Conservation (phyloP, 2,329 filamentous ascomycete species). For the Nectriaceae sp. region DNA sequence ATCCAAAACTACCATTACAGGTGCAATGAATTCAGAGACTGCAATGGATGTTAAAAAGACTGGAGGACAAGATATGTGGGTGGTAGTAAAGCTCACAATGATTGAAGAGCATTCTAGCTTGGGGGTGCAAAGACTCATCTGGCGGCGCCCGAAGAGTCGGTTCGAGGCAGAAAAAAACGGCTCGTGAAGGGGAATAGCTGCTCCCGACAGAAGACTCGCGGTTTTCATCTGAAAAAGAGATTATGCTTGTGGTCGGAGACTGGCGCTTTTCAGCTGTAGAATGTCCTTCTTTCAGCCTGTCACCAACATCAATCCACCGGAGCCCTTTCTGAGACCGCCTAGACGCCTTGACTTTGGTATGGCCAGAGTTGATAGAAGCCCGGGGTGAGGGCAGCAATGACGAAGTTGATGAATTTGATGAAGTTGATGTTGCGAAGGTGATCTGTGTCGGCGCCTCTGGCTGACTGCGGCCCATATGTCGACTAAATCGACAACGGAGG, state of each 20-base stretch:
- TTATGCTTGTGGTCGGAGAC: not conserved
- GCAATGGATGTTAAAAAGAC: not conserved
- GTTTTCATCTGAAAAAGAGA: not conserved
- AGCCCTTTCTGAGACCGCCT: slow-evolving; percentile 7
- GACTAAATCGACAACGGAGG: slow-evolving; percentile 38
- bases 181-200: no score
- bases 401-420: no score
- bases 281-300: slow-evolving; percentile 9
- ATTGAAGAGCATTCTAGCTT: slow-evolving; percentile 36
- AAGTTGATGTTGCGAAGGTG: no score
- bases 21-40: slow-evolving; percentile 40
- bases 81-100: slow-evolving; percentile 29
- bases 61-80: no score
- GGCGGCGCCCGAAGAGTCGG: slow-evolving; percentile 23
- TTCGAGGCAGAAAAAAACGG: not conserved
- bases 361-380: no score
- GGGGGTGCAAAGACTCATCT: slow-evolving; percentile 25
- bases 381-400: no score
- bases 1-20: slow-evolving; percentile 43
- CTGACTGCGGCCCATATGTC: slow-evolving; percentile 26
- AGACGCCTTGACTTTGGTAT: no score
- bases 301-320: slow-evolving; percentile 18
- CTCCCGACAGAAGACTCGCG: slow-evolving; percentile 7
- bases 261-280: not conserved
- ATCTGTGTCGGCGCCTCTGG: no score